These are phyloP conservation scores for Ceratobasidium sp. DNA, from an alignment of 1,284 basidiomycete species.

Conservation along the genomic window DNA sequence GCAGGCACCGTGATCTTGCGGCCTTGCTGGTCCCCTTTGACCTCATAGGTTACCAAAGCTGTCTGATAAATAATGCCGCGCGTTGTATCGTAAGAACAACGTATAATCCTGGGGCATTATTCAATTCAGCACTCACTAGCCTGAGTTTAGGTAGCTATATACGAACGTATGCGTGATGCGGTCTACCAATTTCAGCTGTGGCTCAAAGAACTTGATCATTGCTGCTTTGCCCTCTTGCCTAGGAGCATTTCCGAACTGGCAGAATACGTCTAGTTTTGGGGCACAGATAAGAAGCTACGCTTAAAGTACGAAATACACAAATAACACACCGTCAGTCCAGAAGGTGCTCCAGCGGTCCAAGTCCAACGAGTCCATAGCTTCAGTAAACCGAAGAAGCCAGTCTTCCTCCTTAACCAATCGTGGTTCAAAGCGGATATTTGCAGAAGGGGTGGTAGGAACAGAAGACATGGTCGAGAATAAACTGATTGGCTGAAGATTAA, in stretches of 20 bases:
- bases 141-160: neutral
- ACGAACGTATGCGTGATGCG: conserved; percentile 24
- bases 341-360: conserved; percentile 11
- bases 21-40: conserved; percentile 28
- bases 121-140: neutral
- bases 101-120: neutral
- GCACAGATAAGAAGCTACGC: neutral
- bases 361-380: conserved; percentile 27
- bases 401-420: neutral
- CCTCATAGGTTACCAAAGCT: neutral
- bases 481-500: neutral
- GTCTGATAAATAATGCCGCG: conserved; percentile 30
- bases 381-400: conserved; percentile 18
- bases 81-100: conserved; percentile 8
- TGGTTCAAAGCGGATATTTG: conserved; percentile 1
- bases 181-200: conserved; percentile 2
- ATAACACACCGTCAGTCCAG: conserved; percentile 14
- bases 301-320: neutral
- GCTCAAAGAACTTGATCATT: conserved; percentile 9
- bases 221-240: conserved; percentile 11
- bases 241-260: conserved; percentile 29
- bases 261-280: neutral
- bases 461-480: neutral
- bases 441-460: neutral
- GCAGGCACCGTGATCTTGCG: conserved; percentile 14